phyloP scores from a whole-genome alignment of 2,329 filamentous ascomycete genomes.

The Rutstroemia sp. region DNA sequence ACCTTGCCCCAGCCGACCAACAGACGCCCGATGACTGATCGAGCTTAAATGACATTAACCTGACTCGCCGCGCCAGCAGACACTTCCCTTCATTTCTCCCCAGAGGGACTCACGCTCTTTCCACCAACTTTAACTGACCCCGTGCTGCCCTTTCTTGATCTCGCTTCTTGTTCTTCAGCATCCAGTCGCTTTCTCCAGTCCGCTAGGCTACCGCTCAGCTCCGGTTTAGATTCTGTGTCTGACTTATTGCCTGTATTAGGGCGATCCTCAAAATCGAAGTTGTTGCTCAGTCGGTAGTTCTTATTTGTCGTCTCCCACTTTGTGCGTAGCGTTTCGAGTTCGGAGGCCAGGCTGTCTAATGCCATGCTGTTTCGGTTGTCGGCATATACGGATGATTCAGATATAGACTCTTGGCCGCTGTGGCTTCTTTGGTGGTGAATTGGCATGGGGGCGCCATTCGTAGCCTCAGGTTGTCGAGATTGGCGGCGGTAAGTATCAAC shows the following conservation, averaged over 20 bases:
- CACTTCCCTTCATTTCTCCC: too few relatives aligned
- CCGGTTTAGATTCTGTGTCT: constrained; percentile 36
- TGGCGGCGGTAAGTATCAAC: constrained; percentile 91
- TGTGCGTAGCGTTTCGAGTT: constrained; percentile 80
- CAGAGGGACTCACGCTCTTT: too few relatives aligned
- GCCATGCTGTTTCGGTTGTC: constrained; percentile 57
- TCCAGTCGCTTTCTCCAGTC: constrained; percentile 78
- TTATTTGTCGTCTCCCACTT: constrained; percentile 97
- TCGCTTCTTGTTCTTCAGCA: constrained; percentile 30
- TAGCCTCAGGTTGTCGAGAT: constrained; percentile 49
- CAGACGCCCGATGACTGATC: too few relatives aligned
- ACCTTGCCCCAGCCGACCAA: too few relatives aligned
- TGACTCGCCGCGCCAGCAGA: too few relatives aligned
- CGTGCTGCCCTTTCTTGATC: too few relatives aligned
- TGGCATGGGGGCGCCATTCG: constrained; percentile 33
- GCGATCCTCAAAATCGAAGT: constrained; percentile 65
- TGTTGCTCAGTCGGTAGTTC: constrained; percentile 83
- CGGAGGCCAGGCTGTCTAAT: constrained; percentile 82
- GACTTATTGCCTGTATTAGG: constrained; percentile 13
- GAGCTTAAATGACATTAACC: too few relatives aligned
- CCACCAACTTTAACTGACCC: too few relatives aligned
- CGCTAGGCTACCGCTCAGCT: constrained; percentile 63
- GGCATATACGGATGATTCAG: constrained; percentile 46
- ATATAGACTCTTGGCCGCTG: constrained; percentile 47
- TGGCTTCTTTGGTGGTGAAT: constrained; percentile 31